Evolutionary conservation across 495 filamentous ascomycete species (phyloP), one percentile per base, ranked within the genome.

Genomic region (Xylona heveae): DNA sequence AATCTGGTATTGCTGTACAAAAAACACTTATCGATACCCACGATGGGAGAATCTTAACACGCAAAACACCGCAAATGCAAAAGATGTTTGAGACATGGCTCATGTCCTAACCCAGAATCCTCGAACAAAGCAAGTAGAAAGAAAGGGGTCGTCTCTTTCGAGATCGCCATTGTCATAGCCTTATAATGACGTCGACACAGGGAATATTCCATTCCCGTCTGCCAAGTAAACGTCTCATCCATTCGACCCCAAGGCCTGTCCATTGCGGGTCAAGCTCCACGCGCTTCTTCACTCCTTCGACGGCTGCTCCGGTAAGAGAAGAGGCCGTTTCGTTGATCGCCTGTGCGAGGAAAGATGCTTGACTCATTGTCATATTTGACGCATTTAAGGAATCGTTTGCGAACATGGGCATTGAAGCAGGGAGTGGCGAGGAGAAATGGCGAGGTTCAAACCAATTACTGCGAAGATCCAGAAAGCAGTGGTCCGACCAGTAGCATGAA

Each of bases 401-500:
- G 24, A 37, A 31, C 35, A 15, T 18, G 39, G 38, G 35, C 15
- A 39, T 24, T 6, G 45, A 36, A 42, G 42, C 22, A 12, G 49
- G 37, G 6, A 51, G 35, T 6, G 51, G 37, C 3, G 42, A 38
- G 13, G 55, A 47, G 31, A 53, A 46, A 28, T 57, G 61, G 19
- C 69, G 65, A 10, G 80, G 71, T 28, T 78, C 61, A 51, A 85
- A 85, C 78, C 78, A 88, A 55, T 84, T 78, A 41, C 73, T 57
- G 32, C 62, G 71, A 26, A 83, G 64, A 51, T 88, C 78, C 46
- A 91, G 78, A 57, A 85, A 81, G 51, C 81, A 91, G 17, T 71
- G 71, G 46, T 88, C 79, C 37, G 74, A 77, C 81, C 81, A 91
- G 63, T 84, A 72, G 55, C 81, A 91, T 18, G 78, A 84, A 10